A percentile compares a stretch with the other conserved stretches of the same genome.
phyloP scores from a whole-genome alignment of 805 yeast species.

The Lachancea sp. region DNA sequence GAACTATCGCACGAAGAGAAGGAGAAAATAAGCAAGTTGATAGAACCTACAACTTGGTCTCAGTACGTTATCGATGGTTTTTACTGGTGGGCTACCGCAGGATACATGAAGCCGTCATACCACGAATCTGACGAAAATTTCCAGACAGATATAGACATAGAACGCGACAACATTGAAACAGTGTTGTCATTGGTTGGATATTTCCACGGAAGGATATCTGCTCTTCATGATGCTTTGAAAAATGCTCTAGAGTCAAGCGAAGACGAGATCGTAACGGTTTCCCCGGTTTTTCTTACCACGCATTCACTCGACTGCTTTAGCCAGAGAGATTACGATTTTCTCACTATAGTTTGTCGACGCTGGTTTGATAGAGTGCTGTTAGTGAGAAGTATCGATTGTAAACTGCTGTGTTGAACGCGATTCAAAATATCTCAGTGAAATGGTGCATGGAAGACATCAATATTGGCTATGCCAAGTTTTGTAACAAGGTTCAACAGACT shows the following conservation, averaged over 20 bases:
- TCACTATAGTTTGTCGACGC: constrained; percentile 15
- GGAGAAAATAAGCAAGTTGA: constrained; percentile 6
- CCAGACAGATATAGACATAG: constrained; percentile 6
- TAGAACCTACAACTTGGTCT: constrained; percentile 28
- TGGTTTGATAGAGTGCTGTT: constrained; percentile 18
- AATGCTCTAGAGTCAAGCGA: constrained; percentile 14
- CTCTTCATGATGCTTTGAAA: constrained; percentile 14
- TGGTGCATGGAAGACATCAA: too few species aligned
- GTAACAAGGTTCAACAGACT: too few species aligned
- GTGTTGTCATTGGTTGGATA: constrained; percentile 13
- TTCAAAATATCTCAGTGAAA: too few species aligned
- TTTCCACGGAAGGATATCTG: constrained; percentile 17
- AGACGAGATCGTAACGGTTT: constrained; percentile 13
- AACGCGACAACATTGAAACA: constrained; percentile 11
- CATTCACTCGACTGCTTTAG: constrained; percentile 32
- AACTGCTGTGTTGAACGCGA: constrained; percentile 5
- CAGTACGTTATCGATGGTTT: constrained; percentile 28
- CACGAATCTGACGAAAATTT: constrained; percentile 11
- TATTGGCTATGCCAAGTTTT: too few species aligned
- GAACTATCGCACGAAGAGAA: constrained; percentile 13
- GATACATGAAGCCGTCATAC: constrained; percentile 23
- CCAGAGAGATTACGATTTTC: constrained; percentile 24
- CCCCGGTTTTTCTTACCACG: constrained; percentile 18
- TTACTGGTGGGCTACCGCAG: constrained; percentile 28
- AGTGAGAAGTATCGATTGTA: constrained; percentile 7